Evolutionary conservation across 2,329 filamentous ascomycete genomes (phyloP).

Genomic region (Sordariomycetes sp.): DNA sequence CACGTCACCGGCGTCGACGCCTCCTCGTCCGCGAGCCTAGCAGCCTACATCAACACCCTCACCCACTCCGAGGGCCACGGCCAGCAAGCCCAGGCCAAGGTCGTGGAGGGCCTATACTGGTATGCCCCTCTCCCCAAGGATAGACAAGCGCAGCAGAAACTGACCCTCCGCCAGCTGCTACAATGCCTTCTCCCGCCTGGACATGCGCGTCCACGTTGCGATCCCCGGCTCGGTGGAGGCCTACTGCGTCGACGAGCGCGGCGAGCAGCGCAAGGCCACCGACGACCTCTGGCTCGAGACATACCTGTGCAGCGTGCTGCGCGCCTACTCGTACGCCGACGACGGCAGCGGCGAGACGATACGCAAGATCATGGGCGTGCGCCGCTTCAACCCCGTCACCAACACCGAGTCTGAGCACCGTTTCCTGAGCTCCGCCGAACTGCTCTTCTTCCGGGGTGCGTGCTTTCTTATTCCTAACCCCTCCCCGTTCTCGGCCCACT

Average conservation of each 20-base stretch:
- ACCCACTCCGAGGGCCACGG: constrained; percentile 74
- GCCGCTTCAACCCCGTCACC: constrained; percentile 93
- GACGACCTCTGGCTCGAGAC: constrained; percentile 96
- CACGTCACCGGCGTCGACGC: constrained; percentile 97
- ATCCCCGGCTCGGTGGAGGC: constrained; percentile 95
- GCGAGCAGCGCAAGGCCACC: constrained; percentile 85
- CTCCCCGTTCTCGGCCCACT: not conserved
- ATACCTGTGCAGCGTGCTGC: constrained; percentile 86
- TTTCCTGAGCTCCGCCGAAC: constrained; percentile 88
- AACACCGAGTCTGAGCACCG: constrained; percentile 97
- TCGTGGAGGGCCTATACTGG: constrained; percentile 92
- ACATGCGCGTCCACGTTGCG: constrained; percentile 97
- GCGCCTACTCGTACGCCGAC: constrained; percentile 94
- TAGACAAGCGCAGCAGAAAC: not conserved
- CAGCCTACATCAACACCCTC: constrained; percentile 96
- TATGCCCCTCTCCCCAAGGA: constrained; percentile 28
- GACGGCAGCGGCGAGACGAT: constrained; percentile 90
- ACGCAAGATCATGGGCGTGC: constrained; percentile 92
- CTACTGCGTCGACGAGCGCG: constrained; percentile 94
- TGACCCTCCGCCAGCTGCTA: constrained; percentile 53
- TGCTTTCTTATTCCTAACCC: not conserved
- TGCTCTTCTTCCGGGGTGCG: constrained; percentile 83
- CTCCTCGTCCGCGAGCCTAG: constrained; percentile 91
- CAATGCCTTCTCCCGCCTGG: constrained; percentile 95
- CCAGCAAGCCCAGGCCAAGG: constrained; percentile 62